Base-by-base conservation (phyloP, 179 eudicot genomes). In the Corrigiola litoralis region DNA sequence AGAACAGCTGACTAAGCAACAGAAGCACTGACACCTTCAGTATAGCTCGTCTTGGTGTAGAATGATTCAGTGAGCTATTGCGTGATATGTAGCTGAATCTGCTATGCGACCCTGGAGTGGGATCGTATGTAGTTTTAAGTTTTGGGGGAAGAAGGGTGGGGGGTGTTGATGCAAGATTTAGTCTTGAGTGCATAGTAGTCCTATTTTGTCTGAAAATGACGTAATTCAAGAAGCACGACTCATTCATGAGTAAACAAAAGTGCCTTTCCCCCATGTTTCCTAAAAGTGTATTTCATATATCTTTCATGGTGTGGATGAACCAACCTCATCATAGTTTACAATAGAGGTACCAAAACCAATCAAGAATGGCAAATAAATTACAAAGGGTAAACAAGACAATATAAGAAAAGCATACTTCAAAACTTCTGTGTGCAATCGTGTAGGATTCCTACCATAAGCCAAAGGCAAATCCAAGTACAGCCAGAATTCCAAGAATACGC, bases 401-500 rank as follows among this genome's bases (percentile, higher is more conserved):
- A 40, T 18, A 34, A 16, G 29, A 51, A 48, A 4, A 40, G 45
- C 31, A n/a, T 38, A 28, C 37, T 29, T 17, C 4, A 38, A 33
- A 13, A 38, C 18, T 9, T 17, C 2, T 18, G 11, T 6, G 12
- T n/a, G 6, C 3, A 37, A 45, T n/a, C n/a, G n/a, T n/a, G n/a
- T n/a, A 14, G 33, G 36, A 33, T 54, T 65, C 28, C 55, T 46
- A 21, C 70, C 72, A 85, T 38, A 76, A 36, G 23, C 75, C 73
- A 17, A 81, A 70, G 36, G 66, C 74, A 60, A 46, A 67, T 27
- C 47, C 52, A 25, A 82, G 21, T 16, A 59, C 71, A 61, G 73
- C 46, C 65, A 83, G 28, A 72, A 77, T 60, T 58, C 79, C 84
- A 52, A 68, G 58, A 38, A 51, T 33, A 29, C 48, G 58, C 6